Evolutionary conservation across 202 grass and related monocot species (phyloP).

Genomic region (Setaria viridis): DNA sequence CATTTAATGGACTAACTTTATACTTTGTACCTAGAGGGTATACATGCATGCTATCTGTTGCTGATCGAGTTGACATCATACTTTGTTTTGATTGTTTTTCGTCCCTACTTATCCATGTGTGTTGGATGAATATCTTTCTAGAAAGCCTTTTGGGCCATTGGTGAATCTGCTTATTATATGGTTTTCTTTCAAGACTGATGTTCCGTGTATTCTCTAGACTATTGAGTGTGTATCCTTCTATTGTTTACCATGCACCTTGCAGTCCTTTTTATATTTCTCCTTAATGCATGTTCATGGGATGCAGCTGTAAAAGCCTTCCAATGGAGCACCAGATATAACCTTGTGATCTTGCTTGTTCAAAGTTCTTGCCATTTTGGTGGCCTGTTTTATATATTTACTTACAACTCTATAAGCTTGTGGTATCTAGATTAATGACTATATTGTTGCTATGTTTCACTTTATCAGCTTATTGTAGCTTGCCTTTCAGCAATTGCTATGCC

Average conservation of each 20-base stretch:
- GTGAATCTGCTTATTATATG: not conserved
- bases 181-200: not conserved
- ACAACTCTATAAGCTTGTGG: not conserved
- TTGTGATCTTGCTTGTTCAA: conserved; percentile 8
- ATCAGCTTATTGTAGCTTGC: not conserved
- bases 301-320: conserved; percentile 4
- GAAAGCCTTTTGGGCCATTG: not conserved
- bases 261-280: not conserved
- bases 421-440: conserved; percentile 9
- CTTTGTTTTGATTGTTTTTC: not conserved
- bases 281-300: not conserved
- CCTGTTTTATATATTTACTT: not conserved
- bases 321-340: not conserved
- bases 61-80: not conserved
- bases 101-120: not conserved
- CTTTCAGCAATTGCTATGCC: conserved; percentile 6
- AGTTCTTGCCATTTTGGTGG: not conserved
- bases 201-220: not conserved
- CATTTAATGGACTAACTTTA: conserved; percentile 27
- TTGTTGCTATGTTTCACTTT: not conserved
- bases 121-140: not conserved
- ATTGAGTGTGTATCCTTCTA: not conserved
- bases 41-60: not conserved
- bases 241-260: not conserved
- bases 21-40: not conserved